phyloP scores from a whole-genome alignment of 1,139 yeast species.

The Zygosaccharomyces pseudobailii region DNA sequence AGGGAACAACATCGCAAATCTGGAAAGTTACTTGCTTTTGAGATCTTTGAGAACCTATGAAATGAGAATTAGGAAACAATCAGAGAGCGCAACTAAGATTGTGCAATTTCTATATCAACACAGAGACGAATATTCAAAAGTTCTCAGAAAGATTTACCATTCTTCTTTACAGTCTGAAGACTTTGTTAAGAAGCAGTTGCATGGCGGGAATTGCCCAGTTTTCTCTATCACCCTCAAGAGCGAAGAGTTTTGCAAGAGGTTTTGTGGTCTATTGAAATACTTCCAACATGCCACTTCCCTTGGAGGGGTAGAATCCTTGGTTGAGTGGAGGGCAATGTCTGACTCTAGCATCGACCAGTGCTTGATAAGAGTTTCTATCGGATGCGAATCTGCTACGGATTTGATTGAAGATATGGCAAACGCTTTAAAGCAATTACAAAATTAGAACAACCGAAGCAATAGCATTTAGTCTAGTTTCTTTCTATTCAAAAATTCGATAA shows the following conservation, averaged over 20 bases:
- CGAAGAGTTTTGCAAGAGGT: slow-evolving; percentile 51
- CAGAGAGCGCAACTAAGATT: slow-evolving; percentile 56
- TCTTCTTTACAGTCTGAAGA: slow-evolving; percentile 68
- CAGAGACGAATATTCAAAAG: slow-evolving; percentile 40
- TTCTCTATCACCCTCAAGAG: slow-evolving; percentile 57
- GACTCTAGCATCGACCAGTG: slow-evolving; percentile 54
- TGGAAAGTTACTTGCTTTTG: slow-evolving; percentile 68
- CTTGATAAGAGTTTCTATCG: slow-evolving; percentile 69
- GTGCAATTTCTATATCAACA: slow-evolving; percentile 53
- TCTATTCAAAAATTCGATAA: no score
- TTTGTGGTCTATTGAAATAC: slow-evolving; percentile 64
- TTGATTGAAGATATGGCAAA: slow-evolving; percentile 58
- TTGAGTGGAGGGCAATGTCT: slow-evolving; percentile 85
- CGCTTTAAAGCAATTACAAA: slow-evolving; percentile 36
- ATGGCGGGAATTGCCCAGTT: slow-evolving; percentile 66
- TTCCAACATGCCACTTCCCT: slow-evolving; percentile 90
- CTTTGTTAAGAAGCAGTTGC: slow-evolving; percentile 60
- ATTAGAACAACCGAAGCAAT: background rate
- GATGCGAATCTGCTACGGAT: slow-evolving; percentile 71
- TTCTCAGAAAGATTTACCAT: slow-evolving; percentile 53
- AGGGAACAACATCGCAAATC: slow-evolving; percentile 74
- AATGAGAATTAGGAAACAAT: slow-evolving; percentile 62
- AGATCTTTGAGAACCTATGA: slow-evolving; percentile 80
- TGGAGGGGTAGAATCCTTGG: slow-evolving; percentile 89
- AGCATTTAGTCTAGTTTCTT: no score